Percentiles rank a stretch among this genome's conserved stretches.
Conservation (phyloP, 371 early-diverging fungal species). For the Mortierella sp. region DNA sequence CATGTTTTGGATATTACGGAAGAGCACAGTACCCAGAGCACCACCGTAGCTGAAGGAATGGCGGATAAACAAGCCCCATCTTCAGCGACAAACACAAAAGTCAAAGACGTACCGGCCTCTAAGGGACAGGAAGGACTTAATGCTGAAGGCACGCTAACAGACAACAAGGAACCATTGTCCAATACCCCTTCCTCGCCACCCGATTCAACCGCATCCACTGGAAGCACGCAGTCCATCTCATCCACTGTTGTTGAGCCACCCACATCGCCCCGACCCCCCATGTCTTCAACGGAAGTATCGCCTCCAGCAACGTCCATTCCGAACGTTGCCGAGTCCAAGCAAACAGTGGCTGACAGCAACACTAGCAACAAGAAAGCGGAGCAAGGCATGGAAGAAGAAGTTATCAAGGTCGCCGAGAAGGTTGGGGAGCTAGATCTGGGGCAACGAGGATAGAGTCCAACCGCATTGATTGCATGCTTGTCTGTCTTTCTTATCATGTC, state of each 20-base stretch:
- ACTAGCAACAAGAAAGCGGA: background rate
- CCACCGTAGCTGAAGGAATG: too few species aligned
- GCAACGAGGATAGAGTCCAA: conserved; percentile 9
- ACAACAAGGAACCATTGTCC: background rate
- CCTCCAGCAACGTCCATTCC: background rate
- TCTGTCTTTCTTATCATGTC: background rate
- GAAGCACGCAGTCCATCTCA: conserved; percentile 13
- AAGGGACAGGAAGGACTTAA: too few species aligned
- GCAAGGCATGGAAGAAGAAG: background rate
- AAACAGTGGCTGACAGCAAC: background rate
- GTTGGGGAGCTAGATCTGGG: conserved; percentile 16
- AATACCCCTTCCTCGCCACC: background rate
- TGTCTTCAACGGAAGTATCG: background rate
- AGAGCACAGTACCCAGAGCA: too few species aligned
- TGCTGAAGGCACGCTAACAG: too few species aligned
- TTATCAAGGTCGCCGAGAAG: conserved; percentile 5
- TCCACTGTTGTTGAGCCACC: conserved; percentile 15
- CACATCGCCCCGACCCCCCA: too few species aligned
- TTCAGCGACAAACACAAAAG: too few species aligned
- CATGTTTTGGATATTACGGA: too few species aligned
- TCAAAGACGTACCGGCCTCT: too few species aligned
- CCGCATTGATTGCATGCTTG: background rate
- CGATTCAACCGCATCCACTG: background rate
- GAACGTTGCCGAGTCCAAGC: conserved; percentile 10
- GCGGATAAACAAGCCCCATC: too few species aligned